These are phyloP conservation scores for Botrytis medusae DNA, from an alignment of 2,329 filamentous ascomycete species.

Conservation along the genomic window DNA sequence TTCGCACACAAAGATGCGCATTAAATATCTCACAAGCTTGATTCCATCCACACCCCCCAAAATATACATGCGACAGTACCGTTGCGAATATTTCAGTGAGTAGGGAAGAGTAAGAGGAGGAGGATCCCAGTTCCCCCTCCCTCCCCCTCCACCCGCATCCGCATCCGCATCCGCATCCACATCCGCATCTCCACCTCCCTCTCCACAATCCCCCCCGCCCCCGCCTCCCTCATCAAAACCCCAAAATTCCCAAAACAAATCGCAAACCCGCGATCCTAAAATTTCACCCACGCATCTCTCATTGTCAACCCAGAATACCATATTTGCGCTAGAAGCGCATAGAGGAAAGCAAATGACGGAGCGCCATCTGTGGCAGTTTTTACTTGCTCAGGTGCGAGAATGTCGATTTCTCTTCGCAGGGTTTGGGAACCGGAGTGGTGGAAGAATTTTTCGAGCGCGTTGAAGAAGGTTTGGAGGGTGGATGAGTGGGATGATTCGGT, in stretches of 20 bases:
- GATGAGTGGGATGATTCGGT: not conserved
- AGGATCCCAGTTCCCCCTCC: rapidly evolving
- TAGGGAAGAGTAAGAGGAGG: not conserved
- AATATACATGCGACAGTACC: not conserved
- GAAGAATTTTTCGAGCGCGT: not conserved
- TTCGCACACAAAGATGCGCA: not conserved
- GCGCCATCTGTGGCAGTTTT: not conserved
- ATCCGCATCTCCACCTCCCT: no score
- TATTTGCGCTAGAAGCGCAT: not conserved
- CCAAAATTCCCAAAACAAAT: not conserved
- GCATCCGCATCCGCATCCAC: no score
- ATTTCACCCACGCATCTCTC: not conserved
- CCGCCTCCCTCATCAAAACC: not conserved
- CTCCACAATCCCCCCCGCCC: no score
- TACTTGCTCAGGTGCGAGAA: not conserved
- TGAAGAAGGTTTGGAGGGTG: not conserved
- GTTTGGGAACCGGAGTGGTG: not conserved
- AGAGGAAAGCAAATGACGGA: not conserved
- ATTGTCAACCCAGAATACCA: not conserved
- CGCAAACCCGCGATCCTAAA: not conserved
- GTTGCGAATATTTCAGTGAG: not conserved
- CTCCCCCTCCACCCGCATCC: no score
- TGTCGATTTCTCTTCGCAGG: not conserved
- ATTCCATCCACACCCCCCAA: not conserved
- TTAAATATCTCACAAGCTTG: not conserved